Percentiles rank a stretch among this genome's conserved stretches.
phyloP scores from a whole-genome alignment of 192 early-diverging fungal species.

The Umbelopsis sp. region DNA sequence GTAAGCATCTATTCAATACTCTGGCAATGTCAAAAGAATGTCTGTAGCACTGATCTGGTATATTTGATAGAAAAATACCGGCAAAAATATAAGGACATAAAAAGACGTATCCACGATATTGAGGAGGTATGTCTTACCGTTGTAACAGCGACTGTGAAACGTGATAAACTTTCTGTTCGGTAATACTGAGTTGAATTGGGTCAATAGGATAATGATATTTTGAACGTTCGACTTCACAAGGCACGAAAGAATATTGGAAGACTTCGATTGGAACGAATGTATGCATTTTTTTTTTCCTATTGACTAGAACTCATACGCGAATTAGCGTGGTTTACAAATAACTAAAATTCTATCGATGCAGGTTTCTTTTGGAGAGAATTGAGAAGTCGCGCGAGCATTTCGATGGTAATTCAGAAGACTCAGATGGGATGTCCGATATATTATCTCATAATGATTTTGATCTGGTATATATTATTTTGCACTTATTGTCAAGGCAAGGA shows the following conservation, averaged over 20 bases:
- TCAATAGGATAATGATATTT: constrained; percentile 51
- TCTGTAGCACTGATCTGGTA: background rate
- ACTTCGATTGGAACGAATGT: constrained; percentile 52
- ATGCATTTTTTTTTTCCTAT: background rate
- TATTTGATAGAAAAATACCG: constrained; percentile 27
- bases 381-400: constrained; percentile 19
- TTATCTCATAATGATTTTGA: constrained; percentile 27
- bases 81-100: constrained; percentile 52
- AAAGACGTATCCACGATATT: constrained; percentile 54
- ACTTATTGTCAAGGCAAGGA: no score
- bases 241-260: constrained; percentile 53
- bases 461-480: constrained; percentile 15
- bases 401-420: constrained; percentile 20
- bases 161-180: background rate
- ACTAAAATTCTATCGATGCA: background rate
- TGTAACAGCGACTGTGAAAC: background rate
- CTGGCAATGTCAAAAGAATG: background rate
- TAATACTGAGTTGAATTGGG: background rate
- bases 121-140: constrained; percentile 43
- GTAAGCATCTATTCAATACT: background rate
- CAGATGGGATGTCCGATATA: constrained; percentile 28
- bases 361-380: constrained; percentile 32
- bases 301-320: background rate
- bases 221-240: constrained; percentile 50
- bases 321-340: background rate